phyloP scores from a whole-genome alignment of 495 filamentous ascomycete genomes.

The Aspergillus panamensis region DNA sequence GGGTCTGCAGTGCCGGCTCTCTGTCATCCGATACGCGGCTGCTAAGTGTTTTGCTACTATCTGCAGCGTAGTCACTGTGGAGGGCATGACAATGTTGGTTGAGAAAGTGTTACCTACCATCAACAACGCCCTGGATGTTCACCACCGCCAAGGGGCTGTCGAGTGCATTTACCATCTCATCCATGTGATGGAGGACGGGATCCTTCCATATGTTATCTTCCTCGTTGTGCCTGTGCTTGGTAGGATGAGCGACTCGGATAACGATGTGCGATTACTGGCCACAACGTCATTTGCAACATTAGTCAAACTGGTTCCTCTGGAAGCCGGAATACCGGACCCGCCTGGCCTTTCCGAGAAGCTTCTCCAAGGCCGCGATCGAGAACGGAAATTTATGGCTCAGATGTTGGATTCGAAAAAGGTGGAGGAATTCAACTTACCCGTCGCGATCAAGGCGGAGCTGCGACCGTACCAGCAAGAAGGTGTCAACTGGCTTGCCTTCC shows the following conservation, averaged over 20 bases:
- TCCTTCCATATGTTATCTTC: slow-evolving; percentile 97
- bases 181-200: slow-evolving; percentile 95
- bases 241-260: slow-evolving; percentile 98
- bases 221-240: slow-evolving; percentile 96
- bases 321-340: slow-evolving; percentile 95
- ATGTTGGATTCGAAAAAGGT: slow-evolving; percentile 95
- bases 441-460: slow-evolving; percentile 92
- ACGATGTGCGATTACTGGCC: slow-evolving; percentile 87
- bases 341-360: slow-evolving; percentile 86
- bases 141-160: slow-evolving; percentile 85
- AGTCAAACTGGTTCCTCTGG: slow-evolving; percentile 97
- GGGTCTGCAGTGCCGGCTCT: slow-evolving; percentile 78
- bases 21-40: slow-evolving; percentile 91
- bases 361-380: slow-evolving; percentile 82
- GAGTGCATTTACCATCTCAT: slow-evolving; percentile 95
- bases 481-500: slow-evolving; percentile 97
- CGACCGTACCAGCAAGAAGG: slow-evolving; percentile 97
- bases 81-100: slow-evolving; percentile 93
- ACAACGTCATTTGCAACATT: slow-evolving; percentile 96
- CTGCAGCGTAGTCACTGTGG: slow-evolving; percentile 90
- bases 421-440: slow-evolving; percentile 87
- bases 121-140: slow-evolving; percentile 79
- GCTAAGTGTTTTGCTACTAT: slow-evolving; percentile 97
- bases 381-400: slow-evolving; percentile 93
- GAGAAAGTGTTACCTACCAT: slow-evolving; percentile 89